Percentiles rank a stretch among this genome's conserved stretches.
Evolutionary conservation across 805 yeast species (phyloP).

Genomic region (Yarrowia osloensis): DNA sequence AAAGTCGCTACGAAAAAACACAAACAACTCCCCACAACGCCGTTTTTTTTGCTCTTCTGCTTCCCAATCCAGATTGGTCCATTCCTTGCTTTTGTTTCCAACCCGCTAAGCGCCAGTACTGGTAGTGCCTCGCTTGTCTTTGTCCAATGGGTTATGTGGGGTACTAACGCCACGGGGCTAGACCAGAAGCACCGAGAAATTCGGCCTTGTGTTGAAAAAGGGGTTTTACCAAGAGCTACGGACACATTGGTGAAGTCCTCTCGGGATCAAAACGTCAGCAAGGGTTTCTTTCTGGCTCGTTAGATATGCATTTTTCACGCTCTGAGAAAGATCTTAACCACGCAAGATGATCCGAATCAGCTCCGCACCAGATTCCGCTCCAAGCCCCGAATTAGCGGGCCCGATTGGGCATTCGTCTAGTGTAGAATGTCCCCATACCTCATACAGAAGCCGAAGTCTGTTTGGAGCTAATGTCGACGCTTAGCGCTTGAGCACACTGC

Average conservation of each 20-base stretch:
- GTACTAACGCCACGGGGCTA: slow-evolving; percentile 19
- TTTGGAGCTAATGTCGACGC: background rate
- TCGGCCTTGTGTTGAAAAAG: background rate
- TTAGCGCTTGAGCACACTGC: background rate
- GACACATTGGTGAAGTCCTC: too few relatives aligned
- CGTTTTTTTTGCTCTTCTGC: background rate
- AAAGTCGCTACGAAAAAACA: too few relatives aligned
- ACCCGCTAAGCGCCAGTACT: background rate
- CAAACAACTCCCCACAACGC: background rate
- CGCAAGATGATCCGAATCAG: too few relatives aligned
- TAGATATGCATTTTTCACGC: too few relatives aligned
- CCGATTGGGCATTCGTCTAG: background rate
- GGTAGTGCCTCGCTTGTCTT: slow-evolving; percentile 5
- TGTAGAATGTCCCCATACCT: background rate
- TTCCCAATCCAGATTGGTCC: background rate
- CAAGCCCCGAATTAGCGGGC: background rate
- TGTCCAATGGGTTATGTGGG: background rate
- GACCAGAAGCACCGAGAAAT: background rate
- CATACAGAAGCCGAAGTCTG: background rate
- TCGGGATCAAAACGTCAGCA: too few relatives aligned
- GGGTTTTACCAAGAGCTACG: too few relatives aligned
- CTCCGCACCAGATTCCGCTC: background rate
- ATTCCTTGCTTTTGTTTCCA: background rate
- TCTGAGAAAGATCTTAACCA: too few relatives aligned
- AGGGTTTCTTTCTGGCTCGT: too few relatives aligned